Percentiles rank a stretch among this genome's conserved stretches.
Evolutionary conservation across 2,329 filamentous ascomycete species (phyloP).

Genomic region (Pseudopithomyces chartarum): DNA sequence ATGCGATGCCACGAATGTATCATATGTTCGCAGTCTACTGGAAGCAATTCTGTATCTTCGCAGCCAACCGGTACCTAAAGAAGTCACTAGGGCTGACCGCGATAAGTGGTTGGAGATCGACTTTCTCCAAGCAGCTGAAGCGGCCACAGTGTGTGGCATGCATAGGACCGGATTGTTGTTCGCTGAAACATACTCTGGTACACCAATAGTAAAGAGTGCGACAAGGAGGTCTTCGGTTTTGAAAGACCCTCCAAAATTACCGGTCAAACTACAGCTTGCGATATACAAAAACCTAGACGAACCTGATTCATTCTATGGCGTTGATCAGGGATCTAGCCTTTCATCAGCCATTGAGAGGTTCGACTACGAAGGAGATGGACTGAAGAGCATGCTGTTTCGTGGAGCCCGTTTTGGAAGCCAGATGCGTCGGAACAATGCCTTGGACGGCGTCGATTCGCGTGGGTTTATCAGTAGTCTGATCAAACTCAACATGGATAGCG

Average conservation of each 20-base stretch:
- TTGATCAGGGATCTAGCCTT: slow-evolving; percentile 78
- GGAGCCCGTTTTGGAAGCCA: slow-evolving; percentile 90
- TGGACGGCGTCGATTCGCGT: slow-evolving; percentile 64
- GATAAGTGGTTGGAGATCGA: slow-evolving; percentile 86
- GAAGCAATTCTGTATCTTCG: slow-evolving; percentile 86
- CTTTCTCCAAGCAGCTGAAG: slow-evolving; percentile 69
- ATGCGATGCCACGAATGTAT: slow-evolving; percentile 53
- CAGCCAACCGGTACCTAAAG: slow-evolving; percentile 74
- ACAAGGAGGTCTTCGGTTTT: slow-evolving; percentile 68
- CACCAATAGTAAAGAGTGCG: slow-evolving; percentile 49
- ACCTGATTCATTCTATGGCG: slow-evolving; percentile 92
- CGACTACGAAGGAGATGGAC: slow-evolving; percentile 86
- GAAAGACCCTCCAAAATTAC: slow-evolving; percentile 52
- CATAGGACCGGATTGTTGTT: slow-evolving; percentile 85
- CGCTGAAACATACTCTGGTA: slow-evolving; percentile 71
- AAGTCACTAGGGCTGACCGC: slow-evolving; percentile 78
- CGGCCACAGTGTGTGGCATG: slow-evolving; percentile 80
- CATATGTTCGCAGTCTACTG: slow-evolving; percentile 74
- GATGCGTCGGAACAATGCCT: slow-evolving; percentile 65
- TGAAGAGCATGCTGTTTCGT: slow-evolving; percentile 86
- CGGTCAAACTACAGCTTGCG: slow-evolving; percentile 72
- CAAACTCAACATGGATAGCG: slow-evolving; percentile 79
- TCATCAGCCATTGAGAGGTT: slow-evolving; percentile 78
- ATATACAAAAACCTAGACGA: slow-evolving; percentile 96
- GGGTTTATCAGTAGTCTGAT: slow-evolving; percentile 79